Conservation (phyloP, 306 rosid genomes). For the Quercus alba region DNA sequence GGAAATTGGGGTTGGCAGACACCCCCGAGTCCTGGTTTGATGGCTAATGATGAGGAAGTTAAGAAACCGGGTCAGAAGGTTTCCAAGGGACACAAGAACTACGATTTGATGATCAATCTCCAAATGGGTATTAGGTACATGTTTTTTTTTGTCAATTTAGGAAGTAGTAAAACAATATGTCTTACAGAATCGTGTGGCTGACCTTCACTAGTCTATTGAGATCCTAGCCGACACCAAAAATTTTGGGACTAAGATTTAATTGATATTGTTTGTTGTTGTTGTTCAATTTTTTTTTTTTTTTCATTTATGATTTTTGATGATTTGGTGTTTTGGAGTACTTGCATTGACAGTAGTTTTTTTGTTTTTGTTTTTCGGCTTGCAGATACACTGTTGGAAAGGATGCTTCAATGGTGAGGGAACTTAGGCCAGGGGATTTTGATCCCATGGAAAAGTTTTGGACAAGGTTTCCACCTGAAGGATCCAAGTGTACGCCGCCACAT, state of each 20-base stretch:
- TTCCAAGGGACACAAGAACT: conserved; percentile 49
- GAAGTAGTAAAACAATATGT: too few species aligned
- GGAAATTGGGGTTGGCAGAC: conserved; percentile 8
- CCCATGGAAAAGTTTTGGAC: conserved; percentile 58
- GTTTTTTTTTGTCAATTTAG: neutral
- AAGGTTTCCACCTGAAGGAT: conserved; percentile 49
- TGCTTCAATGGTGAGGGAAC: conserved; percentile 33
- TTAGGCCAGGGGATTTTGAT: conserved; percentile 43
- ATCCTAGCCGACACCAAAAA: too few species aligned
- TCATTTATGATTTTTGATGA: neutral
- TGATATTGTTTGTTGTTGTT: too few species aligned
- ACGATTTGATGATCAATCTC: conserved; percentile 48
- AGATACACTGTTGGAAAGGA: conserved; percentile 51
- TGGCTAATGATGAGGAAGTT: conserved; percentile 28
- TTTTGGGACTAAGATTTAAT: too few species aligned
- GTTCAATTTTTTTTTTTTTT: neutral
- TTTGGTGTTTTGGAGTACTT: neutral
- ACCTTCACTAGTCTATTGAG: too few species aligned
- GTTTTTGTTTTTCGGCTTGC: neutral
- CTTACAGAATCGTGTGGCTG: too few species aligned
- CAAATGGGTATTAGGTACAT: conserved; percentile 48
- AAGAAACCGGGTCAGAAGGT: conserved; percentile 43
- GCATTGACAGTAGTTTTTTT: neutral
- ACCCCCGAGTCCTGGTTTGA: conserved; percentile 36
- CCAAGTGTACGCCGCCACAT: conserved; percentile 52